Evolutionary conservation across 768 basidiomycete genomes (phyloP), one percentile per base, ranked within the genome.

Genomic region (Holtermannia corniformis): DNA sequence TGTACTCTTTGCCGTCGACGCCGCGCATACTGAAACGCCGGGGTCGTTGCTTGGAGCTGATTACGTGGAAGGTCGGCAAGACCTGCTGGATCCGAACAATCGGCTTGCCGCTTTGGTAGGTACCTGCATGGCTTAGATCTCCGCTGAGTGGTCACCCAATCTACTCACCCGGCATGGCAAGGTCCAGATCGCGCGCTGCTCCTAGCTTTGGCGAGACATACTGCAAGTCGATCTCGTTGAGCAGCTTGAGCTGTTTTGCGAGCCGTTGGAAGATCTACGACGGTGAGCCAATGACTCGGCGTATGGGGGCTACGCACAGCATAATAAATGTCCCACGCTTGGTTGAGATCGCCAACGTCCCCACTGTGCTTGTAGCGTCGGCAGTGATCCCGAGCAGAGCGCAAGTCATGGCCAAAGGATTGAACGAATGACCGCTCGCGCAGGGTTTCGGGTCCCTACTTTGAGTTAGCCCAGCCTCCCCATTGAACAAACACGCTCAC

Each of bases 261-360:
- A 99, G 83, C 70, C 87, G 89, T 73, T 88, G 87, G 78, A 97
- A 97, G 26, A 96, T 86, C 87, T 92, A 58, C 4, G 41, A 16
- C 14, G 37, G 45, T 10, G 26, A 41, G 5, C n/a, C n/a, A n/a
- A 22, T 11, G 12, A 46, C 14, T 20, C 19, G 19, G 7, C 22
- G 52, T 21, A 40, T 44, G 21, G 37, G 12, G 4, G 16, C 14
- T n/a, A 71, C 83, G 57, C 66, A 89, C 90, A 45, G 82, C 82
- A 64, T 96, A 99, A 73, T 99, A 99, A 23, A 96, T 91, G 64
- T 97, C 95, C 95, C 95, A 99, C 26, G 95, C 95, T 66, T 86
- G 88, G 68, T 97, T 95, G 44, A 99, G 75, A 67, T 96, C 90
- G 47, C 81, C 82, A 51, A 82, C 79, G 67, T 99, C 92, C 22